Percentiles rank a stretch among this genome's conserved stretches.
Evolutionary conservation across 805 yeast species (phyloP).

Genomic region (Ogataea nitratoaversa): DNA sequence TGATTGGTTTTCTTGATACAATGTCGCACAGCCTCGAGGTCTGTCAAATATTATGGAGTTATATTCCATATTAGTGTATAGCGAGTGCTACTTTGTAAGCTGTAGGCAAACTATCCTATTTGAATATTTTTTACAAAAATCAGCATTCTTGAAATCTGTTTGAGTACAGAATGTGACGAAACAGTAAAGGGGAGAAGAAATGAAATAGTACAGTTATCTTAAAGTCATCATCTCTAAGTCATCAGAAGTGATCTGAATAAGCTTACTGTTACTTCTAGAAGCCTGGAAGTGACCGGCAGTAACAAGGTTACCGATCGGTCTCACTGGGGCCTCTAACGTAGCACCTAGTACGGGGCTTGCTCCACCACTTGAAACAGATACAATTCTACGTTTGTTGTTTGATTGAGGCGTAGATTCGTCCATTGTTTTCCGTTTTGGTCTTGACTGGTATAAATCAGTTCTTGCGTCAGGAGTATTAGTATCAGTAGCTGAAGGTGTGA

Average conservation of each 20-base stretch:
- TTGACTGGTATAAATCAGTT: neutral
- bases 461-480: conserved; percentile 1
- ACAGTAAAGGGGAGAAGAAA: no score
- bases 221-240: conserved; percentile 29
- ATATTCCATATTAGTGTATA: no score
- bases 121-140: no score
- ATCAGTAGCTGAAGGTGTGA: no score
- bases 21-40: no score
- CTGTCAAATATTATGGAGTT: no score
- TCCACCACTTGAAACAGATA: conserved; percentile 10
- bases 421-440: conserved; percentile 14
- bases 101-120: no score
- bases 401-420: conserved; percentile 6
- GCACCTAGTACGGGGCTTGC: conserved; percentile 9
- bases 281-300: conserved; percentile 1
- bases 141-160: no score
- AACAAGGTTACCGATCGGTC: neutral
- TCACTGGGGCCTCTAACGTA: conserved; percentile 3
- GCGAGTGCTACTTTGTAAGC: no score
- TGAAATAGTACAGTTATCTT: conserved; percentile 1
- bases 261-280: conserved; percentile 20
- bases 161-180: no score
- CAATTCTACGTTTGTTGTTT: conserved; percentile 19
- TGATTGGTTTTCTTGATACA: no score
- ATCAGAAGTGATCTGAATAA: conserved; percentile 28